phyloP scores from a whole-genome alignment of 192 early-diverging fungal species.

The Paraglomus occultum region DNA sequence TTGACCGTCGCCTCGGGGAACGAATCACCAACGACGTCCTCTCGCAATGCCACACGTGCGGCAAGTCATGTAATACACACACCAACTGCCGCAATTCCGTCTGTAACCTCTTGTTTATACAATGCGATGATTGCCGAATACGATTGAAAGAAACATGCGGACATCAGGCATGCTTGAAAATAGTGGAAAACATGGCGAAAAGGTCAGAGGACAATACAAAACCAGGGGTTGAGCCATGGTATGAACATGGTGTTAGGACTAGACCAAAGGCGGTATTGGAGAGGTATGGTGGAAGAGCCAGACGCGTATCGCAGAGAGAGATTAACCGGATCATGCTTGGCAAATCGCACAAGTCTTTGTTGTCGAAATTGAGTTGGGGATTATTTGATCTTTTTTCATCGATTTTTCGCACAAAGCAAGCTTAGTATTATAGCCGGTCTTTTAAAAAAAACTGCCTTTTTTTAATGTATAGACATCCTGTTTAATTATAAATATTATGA shows the following conservation, averaged over 20 bases:
- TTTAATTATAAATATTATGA: no score
- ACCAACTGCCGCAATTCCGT: constrained; percentile 70
- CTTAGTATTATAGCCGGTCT: no score
- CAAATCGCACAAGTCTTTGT: no score
- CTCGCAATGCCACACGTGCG: constrained; percentile 69
- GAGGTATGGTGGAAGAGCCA: constrained; percentile 12
- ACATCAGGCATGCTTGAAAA: constrained; percentile 44
- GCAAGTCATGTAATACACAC: constrained; percentile 57
- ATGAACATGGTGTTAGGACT: constrained; percentile 25
- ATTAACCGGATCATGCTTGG: no score
- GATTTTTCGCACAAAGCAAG: no score
- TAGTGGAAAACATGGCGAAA: constrained; percentile 38
- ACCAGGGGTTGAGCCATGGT: constrained; percentile 6
- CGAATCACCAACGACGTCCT: constrained; percentile 64
- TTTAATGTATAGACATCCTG: no score
- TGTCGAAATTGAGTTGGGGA: no score
- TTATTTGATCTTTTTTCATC: no score
- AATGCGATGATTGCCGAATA: constrained; percentile 55
- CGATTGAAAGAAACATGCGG: constrained; percentile 53
- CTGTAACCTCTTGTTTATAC: constrained; percentile 73
- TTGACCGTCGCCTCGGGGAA: constrained; percentile 76
- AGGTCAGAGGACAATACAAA: background rate
- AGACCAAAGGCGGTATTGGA: constrained; percentile 20
- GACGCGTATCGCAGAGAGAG: background rate
- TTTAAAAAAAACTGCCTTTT: no score